phyloP scores from a whole-genome alignment of 352 stramenopile species.

The Globisporangium lucens region DNA sequence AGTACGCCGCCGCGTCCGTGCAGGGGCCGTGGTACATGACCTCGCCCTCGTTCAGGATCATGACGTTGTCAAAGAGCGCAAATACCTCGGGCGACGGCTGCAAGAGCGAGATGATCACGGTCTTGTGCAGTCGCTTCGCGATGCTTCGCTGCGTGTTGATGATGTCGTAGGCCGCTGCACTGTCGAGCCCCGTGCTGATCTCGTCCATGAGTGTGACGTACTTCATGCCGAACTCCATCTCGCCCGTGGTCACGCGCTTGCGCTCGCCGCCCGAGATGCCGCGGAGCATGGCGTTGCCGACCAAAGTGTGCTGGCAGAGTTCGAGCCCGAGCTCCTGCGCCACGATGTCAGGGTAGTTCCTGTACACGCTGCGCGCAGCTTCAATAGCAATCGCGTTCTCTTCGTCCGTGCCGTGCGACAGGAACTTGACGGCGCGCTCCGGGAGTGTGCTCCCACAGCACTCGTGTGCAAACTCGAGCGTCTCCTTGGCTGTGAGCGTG shows the following conservation, averaged over 20 bases:
- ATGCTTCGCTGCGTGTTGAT: constrained; percentile 39
- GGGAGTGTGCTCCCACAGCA: constrained; percentile 46
- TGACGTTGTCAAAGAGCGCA: constrained; percentile 91
- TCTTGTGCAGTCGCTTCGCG: constrained; percentile 44
- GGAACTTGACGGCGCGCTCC: constrained; percentile 23
- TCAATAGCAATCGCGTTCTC: constrained; percentile 44
- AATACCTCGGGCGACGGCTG: constrained; percentile 92
- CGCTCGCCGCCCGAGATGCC: constrained; percentile 63
- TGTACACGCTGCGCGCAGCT: constrained; percentile 30
- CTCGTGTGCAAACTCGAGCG: constrained; percentile 51
- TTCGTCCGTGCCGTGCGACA: constrained; percentile 34
- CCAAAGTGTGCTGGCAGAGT: constrained; percentile 54
- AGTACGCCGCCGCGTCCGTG: constrained; percentile 66
- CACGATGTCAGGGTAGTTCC: constrained; percentile 58
- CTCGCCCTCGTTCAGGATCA: constrained; percentile 88
- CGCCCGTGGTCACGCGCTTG: constrained; percentile 62
- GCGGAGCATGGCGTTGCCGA: constrained; percentile 51
- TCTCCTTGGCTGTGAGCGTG: constrained; percentile 48
- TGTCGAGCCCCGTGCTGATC: constrained; percentile 63
- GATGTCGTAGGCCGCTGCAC: constrained; percentile 55
- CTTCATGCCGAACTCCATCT: constrained; percentile 78
- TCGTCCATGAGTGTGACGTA: constrained; percentile 81
- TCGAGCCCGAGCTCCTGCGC: constrained; percentile 47
- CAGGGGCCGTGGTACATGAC: constrained; percentile 86
- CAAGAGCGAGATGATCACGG: constrained; percentile 76